These are phyloP conservation scores for Rhododendron molle DNA, from an alignment of 148 eudicot genomes.

Conservation along the genomic window DNA sequence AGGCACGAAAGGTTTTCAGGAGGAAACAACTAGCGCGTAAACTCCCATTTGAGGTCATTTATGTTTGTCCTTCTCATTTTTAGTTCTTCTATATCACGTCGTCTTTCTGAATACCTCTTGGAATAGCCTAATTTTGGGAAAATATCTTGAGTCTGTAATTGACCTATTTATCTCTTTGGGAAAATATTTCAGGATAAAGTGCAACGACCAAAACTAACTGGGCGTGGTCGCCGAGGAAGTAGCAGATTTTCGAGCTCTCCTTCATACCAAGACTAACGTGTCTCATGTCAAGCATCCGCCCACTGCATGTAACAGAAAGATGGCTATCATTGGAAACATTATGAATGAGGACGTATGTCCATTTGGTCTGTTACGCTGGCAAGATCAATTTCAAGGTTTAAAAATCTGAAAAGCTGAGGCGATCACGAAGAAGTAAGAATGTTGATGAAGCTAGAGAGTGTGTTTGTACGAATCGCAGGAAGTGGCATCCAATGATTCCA, in stretches of 20 bases:
- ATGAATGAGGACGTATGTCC: background rate
- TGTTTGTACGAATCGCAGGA: background rate
- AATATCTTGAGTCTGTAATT: background rate
- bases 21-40: constrained; percentile 31
- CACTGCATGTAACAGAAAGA: background rate
- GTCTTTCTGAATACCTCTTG: background rate
- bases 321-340: background rate
- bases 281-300: background rate
- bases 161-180: constrained; percentile 1
- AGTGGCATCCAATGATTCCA: background rate
- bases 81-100: background rate
- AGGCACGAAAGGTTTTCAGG: constrained; percentile 34
- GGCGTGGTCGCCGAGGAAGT: constrained; percentile 36
- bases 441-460: background rate
- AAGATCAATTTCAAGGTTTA: background rate
- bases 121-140: background rate
- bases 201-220: constrained; percentile 19
- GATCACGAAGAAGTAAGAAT: background rate
- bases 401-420: background rate
- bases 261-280: background rate
- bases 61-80: background rate
- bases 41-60: constrained; percentile 36
- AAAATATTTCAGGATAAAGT: constrained; percentile 26
- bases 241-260: constrained; percentile 26
- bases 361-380: background rate